Evolutionary conservation across 208 protist genomes (phyloP).

Genomic region (Trypanosoma grayi): DNA sequence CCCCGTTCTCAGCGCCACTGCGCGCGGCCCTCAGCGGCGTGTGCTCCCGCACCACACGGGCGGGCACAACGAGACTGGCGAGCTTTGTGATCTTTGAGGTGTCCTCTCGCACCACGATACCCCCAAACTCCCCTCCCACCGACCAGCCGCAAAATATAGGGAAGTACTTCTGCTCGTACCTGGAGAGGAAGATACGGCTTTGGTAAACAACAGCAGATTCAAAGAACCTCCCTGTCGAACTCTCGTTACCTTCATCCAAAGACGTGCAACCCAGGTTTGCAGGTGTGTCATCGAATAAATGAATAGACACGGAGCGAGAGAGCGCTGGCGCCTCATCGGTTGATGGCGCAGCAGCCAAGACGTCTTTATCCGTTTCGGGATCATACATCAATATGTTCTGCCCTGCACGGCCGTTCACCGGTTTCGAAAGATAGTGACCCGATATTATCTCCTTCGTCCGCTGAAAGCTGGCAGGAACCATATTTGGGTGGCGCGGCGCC

Average conservation of each 20-base stretch:
- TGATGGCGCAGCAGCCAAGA: slow-evolving; percentile 33
- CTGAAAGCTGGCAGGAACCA: slow-evolving; percentile 62
- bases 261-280: slow-evolving; percentile 13
- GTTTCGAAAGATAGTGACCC: slow-evolving; percentile 63
- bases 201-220: slow-evolving; percentile 72
- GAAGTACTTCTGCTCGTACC: slow-evolving; percentile 71
- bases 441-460: slow-evolving; percentile 57
- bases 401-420: slow-evolving; percentile 72
- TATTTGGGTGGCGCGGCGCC: slow-evolving; percentile 55
- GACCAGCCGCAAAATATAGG: slow-evolving; percentile 84
- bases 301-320: slow-evolving; percentile 5
- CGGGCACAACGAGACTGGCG: slow-evolving; percentile 51
- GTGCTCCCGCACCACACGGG: slow-evolving; percentile 47
- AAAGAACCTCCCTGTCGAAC: slow-evolving; percentile 54
- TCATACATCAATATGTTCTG: slow-evolving; percentile 79
- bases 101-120: slow-evolving; percentile 75
- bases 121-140: slow-evolving; percentile 61
- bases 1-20: background rate
- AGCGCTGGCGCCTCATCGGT: slow-evolving; percentile 10
- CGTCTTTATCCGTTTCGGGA: slow-evolving; percentile 35
- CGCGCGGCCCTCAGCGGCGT: background rate
- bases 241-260: slow-evolving; percentile 52
- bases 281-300: slow-evolving; percentile 12
- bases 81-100: slow-evolving; percentile 80
- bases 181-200: slow-evolving; percentile 59